Evolutionary conservation across 2,329 filamentous ascomycete species (phyloP), one percentile per base, ranked within the genome.

Genomic region (Colletotrichum salicis): DNA sequence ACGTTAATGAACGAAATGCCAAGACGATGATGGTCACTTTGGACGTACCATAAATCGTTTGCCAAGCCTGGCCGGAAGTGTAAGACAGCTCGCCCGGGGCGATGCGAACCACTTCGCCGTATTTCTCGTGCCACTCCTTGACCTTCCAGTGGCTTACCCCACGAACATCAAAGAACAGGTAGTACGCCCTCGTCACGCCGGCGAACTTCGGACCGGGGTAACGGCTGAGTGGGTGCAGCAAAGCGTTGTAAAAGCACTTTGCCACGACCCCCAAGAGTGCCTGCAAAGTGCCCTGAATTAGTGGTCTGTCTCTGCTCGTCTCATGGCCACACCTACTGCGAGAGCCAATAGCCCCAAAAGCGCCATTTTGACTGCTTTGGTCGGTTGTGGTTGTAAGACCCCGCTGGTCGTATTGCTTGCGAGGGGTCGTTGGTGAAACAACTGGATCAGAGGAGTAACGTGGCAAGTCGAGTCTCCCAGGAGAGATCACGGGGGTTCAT

Each of bases 41-140:
- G 33, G 35, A 64, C 52, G 2, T 6, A 60, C 80, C 81, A 63
- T 84, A 84, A 22, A 85, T 85, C 12, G 83, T 80, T 64, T 80
- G 81, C 81, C 80, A 85, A 2, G 80, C 81, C 11, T 76, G 64
- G 5, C 76, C 45, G 3, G 78, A 78, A 11, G 78, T 80, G 67
- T 84, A 85, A 2, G 81, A 80, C 1, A 87, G 78, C 33, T 80
- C 76, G 27, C 81, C 79, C 0, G 85, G 84, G 0, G 76, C 79
- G 6, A 83, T 76, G 2, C 85, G 81, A 13, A 87, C 78, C 0
- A 86, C 78, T 22, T 76, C 70, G 8, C 78, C 78, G 56, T 80
- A 80, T 15, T 67, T 37, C 19, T 76, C 67, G 22, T 79, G 78
- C 59, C 71, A 70, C 27, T 71, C 69, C 29, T 69, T 66, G 31